Percentiles rank a stretch among this genome's conserved stretches.
Conservation (phyloP, 192 early-diverging fungal genomes). For the Rhizophagus clarus region DNA sequence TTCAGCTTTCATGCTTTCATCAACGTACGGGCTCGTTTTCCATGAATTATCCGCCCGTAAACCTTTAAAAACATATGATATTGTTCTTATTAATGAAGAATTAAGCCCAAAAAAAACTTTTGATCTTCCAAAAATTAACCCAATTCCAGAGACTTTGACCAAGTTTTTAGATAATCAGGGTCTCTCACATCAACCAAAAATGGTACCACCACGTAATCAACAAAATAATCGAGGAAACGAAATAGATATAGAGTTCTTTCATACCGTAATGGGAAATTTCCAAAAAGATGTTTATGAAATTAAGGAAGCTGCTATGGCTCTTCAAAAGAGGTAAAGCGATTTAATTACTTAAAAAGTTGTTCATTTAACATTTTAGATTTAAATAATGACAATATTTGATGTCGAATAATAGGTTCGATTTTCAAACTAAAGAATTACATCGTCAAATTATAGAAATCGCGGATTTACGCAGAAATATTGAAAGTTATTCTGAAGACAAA, state of each 20-base stretch:
- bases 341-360: neutral
- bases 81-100: neutral
- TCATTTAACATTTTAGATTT: neutral
- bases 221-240: neutral
- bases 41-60: slow-evolving; percentile 5
- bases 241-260: neutral
- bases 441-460: neutral
- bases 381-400: neutral
- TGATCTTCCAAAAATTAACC: neutral
- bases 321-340: neutral
- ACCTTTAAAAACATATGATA: neutral
- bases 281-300: slow-evolving; percentile 5
- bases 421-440: slow-evolving; percentile 1
- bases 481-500: neutral
- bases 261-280: neutral
- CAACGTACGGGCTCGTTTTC: neutral
- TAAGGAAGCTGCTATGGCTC: neutral
- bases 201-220: neutral
- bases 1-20: neutral
- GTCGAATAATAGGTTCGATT: neutral
- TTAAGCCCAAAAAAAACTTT: neutral
- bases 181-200: slow-evolving; percentile 1
- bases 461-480: neutral
- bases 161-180: neutral
- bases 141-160: neutral